These are phyloP conservation scores for Penicillium coffeae DNA, from an alignment of 495 filamentous ascomycete species.

Conservation along the genomic window DNA sequence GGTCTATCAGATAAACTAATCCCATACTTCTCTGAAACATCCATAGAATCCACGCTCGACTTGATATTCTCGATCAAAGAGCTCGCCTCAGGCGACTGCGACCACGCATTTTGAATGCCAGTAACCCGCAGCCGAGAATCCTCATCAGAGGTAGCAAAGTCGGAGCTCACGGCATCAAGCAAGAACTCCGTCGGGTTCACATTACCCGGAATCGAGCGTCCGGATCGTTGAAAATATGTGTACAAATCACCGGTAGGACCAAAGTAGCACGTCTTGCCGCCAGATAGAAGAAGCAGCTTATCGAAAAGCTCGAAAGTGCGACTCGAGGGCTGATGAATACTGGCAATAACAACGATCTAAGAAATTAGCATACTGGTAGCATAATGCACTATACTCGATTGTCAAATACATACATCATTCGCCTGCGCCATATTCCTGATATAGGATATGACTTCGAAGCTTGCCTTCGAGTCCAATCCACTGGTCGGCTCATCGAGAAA, in stretches of 20 bases:
- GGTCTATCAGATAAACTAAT: slow-evolving; percentile 18
- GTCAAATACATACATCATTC: slow-evolving; percentile 54
- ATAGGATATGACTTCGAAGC: slow-evolving; percentile 64
- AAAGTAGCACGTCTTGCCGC: slow-evolving; percentile 65
- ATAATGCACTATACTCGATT: too few species aligned
- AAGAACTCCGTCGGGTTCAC: slow-evolving; percentile 77
- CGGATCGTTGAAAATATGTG: slow-evolving; percentile 55
- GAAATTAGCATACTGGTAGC: too few species aligned
- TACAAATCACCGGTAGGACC: slow-evolving; percentile 52
- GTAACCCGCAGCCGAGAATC: slow-evolving; percentile 27
- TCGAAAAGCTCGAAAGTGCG: slow-evolving; percentile 75
- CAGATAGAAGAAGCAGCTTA: slow-evolving; percentile 68
- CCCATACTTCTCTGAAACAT: too few species aligned
- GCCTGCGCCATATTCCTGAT: slow-evolving; percentile 57
- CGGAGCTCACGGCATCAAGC: slow-evolving; percentile 70
- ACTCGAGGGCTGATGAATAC: slow-evolving; percentile 79
- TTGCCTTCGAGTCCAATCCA: slow-evolving; percentile 69
- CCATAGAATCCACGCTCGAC: too few species aligned
- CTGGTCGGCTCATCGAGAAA: slow-evolving; percentile 82
- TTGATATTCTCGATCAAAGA: too few species aligned
- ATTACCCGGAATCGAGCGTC: slow-evolving; percentile 56
- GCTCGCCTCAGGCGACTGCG: slow-evolving; percentile 15
- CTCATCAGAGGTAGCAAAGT: slow-evolving; percentile 54
- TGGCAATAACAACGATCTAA: slow-evolving; percentile 70
- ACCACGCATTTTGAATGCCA: slow-evolving; percentile 31